Evolutionary conservation across 2,329 filamentous ascomycete species (phyloP).

Genomic region (Colletotrichum melonis): DNA sequence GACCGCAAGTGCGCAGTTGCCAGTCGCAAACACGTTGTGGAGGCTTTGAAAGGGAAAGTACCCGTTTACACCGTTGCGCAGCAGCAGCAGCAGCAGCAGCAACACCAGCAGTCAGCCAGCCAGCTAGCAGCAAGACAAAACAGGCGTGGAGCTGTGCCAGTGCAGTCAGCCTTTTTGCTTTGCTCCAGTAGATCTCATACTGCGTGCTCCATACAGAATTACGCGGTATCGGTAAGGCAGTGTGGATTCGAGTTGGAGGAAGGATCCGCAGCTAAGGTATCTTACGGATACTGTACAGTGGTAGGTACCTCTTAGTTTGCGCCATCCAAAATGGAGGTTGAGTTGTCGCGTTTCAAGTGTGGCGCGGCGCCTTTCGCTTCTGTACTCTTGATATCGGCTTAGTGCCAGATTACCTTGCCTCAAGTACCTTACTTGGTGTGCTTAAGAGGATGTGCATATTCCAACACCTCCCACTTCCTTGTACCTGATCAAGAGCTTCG

Average conservation of each 20-base stretch:
- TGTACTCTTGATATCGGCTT: neutral
- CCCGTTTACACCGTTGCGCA: constrained; percentile 9
- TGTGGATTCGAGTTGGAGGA: neutral
- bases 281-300: neutral
- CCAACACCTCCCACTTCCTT: neutral
- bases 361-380: constrained; percentile 16
- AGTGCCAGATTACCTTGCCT: neutral
- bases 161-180: neutral
- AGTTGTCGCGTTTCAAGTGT: constrained; percentile 29
- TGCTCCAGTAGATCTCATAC: neutral
- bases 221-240: neutral
- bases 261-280: neutral
- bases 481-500: neutral
- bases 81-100: neutral
- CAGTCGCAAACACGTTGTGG: neutral
- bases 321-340: neutral
- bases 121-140: no score
- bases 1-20: neutral
- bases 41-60: neutral
- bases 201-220: no score
- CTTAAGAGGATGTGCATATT: neutral
- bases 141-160: neutral
- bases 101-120: neutral
- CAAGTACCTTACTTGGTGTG: neutral
- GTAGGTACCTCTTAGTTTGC: neutral